Conservation (phyloP, 2,329 filamentous ascomycete species). For the Onygenales sp. region DNA sequence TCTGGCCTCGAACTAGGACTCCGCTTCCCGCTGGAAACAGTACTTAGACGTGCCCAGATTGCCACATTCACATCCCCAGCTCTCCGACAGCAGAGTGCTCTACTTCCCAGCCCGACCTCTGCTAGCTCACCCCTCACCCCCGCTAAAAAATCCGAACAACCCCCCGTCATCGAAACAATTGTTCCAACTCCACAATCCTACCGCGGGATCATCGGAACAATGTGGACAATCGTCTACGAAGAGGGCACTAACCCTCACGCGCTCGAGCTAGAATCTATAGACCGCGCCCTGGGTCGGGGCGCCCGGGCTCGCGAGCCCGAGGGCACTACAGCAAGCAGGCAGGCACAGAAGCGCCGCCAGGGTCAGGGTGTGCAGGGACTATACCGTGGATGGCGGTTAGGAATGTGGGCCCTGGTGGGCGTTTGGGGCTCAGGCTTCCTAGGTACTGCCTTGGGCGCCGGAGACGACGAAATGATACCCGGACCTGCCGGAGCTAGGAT, state of each 20-base stretch:
- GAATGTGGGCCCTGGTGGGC: conserved; percentile 46
- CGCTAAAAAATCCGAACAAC: not conserved
- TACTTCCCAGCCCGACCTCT: conserved; percentile 14
- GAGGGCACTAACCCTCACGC: conserved; percentile 52
- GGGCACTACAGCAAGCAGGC: conserved; percentile 22
- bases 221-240: conserved; percentile 75
- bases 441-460: conserved; percentile 26
- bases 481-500: conserved; percentile 12
- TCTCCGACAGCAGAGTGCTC: conserved; percentile 24
- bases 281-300: conserved; percentile 28
- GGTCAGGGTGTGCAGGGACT: conserved; percentile 47
- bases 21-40: conserved; percentile 84
- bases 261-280: conserved; percentile 36
- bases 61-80: conserved; percentile 54
- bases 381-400: conserved; percentile 49
- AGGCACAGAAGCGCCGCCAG: conserved; percentile 34
- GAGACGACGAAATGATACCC: conserved; percentile 24
- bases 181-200: conserved; percentile 69
- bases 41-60: conserved; percentile 80
- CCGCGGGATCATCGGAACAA: conserved; percentile 77
- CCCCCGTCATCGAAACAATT: conserved; percentile 57
- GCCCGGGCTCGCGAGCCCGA: conserved; percentile 12
- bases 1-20: conserved; percentile 73
- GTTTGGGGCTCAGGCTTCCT: conserved; percentile 43
- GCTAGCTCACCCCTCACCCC: not conserved